These are phyloP conservation scores for Polygonum aviculare DNA, from an alignment of 148 eudicot species.

Conservation along the genomic window DNA sequence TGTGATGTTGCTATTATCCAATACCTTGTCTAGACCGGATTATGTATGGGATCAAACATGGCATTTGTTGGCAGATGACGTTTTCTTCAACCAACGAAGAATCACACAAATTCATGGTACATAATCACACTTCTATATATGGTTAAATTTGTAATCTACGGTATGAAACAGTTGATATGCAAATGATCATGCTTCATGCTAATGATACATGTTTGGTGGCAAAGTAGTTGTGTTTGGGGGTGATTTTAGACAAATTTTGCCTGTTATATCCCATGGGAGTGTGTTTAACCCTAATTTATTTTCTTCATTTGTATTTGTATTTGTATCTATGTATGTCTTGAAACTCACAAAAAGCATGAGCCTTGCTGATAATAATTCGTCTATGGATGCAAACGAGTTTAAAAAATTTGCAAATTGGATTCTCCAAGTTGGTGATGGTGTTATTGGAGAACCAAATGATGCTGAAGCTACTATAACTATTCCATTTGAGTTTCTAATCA, in stretches of 20 bases:
- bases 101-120: not conserved
- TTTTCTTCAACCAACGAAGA: not conserved
- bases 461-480: not conserved
- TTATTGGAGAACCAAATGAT: not conserved
- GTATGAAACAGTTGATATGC: no score
- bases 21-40: not conserved
- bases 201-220: no score
- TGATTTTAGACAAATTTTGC: not conserved
- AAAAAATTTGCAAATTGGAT: not conserved
- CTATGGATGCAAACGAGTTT: not conserved
- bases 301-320: no score
- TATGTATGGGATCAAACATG: constrained; percentile 10
- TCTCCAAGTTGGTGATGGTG: not conserved
- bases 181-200: no score
- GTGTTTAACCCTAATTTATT: no score
- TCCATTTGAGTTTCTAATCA: not conserved
- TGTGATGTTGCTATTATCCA: not conserved
- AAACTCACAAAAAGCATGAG: not conserved
- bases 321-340: not conserved
- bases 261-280: not conserved
- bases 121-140: no score
- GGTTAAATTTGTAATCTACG: no score
- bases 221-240: not conserved
- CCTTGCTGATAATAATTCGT: not conserved
- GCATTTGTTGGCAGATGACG: not conserved